Conservation (phyloP, 208 protist species). For the Leishmania braziliensis region DNA sequence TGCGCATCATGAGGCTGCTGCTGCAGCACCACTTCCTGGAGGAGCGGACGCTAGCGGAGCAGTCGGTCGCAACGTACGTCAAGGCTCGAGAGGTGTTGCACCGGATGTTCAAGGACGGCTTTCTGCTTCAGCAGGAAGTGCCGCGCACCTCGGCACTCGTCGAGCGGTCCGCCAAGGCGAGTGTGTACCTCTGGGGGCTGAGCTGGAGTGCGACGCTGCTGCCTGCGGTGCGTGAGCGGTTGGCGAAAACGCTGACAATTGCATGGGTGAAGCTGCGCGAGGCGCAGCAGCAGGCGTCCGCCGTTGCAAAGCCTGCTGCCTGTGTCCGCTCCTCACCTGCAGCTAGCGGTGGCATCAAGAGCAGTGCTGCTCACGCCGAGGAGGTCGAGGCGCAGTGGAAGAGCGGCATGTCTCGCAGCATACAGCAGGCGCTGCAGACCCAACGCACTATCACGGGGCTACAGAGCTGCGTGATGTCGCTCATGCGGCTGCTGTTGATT, state of each 20-base stretch:
- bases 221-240: conserved; percentile 45
- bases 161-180: conserved; percentile 61
- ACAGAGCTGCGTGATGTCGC: conserved; percentile 62
- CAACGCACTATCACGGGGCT: conserved; percentile 49
- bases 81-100: conserved; percentile 71
- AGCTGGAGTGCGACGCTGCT: conserved; percentile 41
- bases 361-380: conserved; percentile 3
- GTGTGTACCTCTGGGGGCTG: conserved; percentile 71
- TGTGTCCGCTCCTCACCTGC: background rate
- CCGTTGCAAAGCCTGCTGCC: background rate
- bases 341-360: background rate
- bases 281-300: conserved; percentile 19
- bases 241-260: conserved; percentile 52
- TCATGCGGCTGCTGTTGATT: conserved; percentile 72
- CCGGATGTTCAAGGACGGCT: conserved; percentile 79
- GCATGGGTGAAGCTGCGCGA: conserved; percentile 38
- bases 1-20: conserved; percentile 81
- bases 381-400: conserved; percentile 18
- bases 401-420: conserved; percentile 10
- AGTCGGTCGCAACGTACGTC: conserved; percentile 69
- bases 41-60: conserved; percentile 79
- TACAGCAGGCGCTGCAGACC: conserved; percentile 21
- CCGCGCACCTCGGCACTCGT: conserved; percentile 43
- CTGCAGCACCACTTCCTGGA: conserved; percentile 73
- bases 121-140: conserved; percentile 71